A percentile compares a stretch with the other conserved stretches of the same genome.
Conservation (phyloP, 331 rosid genomes). For the Stylosanthes scabra region DNA sequence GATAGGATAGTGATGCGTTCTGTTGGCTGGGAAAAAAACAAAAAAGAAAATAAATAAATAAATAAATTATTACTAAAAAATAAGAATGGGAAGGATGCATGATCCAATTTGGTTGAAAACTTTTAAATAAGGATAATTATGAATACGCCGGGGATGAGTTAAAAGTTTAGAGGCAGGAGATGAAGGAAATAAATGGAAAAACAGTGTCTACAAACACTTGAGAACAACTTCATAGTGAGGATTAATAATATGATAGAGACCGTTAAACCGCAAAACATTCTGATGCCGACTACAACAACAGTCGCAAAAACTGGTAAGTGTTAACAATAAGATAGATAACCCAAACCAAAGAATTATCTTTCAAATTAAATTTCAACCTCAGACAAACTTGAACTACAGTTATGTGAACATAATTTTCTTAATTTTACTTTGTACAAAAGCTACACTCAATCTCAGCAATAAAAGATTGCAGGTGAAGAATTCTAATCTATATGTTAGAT, state of each 20-base stretch:
- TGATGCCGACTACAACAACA: conserved; percentile 21
- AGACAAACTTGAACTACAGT: background rate
- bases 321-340: conserved; percentile 3
- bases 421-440: background rate
- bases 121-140: no score
- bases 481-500: background rate
- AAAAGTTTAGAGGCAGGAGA: no score
- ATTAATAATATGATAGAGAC: background rate
- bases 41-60: no score
- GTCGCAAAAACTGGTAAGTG: background rate
- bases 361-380: background rate
- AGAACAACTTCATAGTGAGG: background rate
- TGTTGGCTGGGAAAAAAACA: conserved; percentile 64
- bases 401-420: conserved; percentile 13
- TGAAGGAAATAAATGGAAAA: no score
- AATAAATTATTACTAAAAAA: conserved; percentile 16
- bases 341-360: background rate
- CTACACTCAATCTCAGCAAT: background rate
- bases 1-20: conserved; percentile 90
- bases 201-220: no score
- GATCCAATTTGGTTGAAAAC: no score
- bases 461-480: conserved; percentile 14
- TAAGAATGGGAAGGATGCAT: no score
- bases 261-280: conserved; percentile 27
- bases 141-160: no score